Conservation (phyloP, 208 protist species). For the Herpetomonas tarakana region DNA sequence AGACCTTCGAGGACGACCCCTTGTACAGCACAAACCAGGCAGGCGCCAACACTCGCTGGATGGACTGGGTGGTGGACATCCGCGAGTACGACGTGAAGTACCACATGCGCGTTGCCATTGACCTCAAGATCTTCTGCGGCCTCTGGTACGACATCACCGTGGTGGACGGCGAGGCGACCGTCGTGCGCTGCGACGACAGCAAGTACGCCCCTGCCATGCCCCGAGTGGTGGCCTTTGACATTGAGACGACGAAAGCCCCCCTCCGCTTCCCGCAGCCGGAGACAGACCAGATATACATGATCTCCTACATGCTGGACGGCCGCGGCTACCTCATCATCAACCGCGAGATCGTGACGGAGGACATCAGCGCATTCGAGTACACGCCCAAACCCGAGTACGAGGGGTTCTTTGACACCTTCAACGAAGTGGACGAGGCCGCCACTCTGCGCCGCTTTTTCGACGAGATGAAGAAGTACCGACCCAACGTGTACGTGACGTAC, state of each 20-base stretch:
- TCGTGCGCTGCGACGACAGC: constrained; percentile 82
- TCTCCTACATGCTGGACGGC: constrained; percentile 99
- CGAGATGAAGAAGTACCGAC: constrained; percentile 95
- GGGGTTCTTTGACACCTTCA: constrained; percentile 98
- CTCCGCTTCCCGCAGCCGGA: constrained; percentile 99
- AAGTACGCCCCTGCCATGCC: constrained; percentile 91
- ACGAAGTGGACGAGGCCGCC: constrained; percentile 93
- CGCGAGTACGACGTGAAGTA: constrained; percentile 99
- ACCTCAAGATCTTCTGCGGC: constrained; percentile 93
- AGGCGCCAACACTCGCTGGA: constrained; percentile 50
- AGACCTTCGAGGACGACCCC: constrained; percentile 59
- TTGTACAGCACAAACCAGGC: constrained; percentile 17
- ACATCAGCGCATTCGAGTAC: constrained; percentile 99
- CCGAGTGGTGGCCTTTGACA: constrained; percentile 96
- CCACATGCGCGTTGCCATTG: constrained; percentile 97
- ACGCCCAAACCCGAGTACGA: constrained; percentile 98
- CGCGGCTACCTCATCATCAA: constrained; percentile 99
- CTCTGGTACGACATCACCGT: constrained; percentile 96
- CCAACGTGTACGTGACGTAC: constrained; percentile 99
- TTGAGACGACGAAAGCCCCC: constrained; percentile 99
- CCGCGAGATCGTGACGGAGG: constrained; percentile 96
- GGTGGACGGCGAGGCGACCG: constrained; percentile 55
- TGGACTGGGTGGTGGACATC: constrained; percentile 96
- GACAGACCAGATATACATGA: constrained; percentile 99
- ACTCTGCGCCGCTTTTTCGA: constrained; percentile 95